A percentile compares a stretch with the other conserved stretches of the same genome.
Evolutionary conservation across 2,329 filamentous ascomycete species (phyloP).

Genomic region (Calonectria ilicicola): DNA sequence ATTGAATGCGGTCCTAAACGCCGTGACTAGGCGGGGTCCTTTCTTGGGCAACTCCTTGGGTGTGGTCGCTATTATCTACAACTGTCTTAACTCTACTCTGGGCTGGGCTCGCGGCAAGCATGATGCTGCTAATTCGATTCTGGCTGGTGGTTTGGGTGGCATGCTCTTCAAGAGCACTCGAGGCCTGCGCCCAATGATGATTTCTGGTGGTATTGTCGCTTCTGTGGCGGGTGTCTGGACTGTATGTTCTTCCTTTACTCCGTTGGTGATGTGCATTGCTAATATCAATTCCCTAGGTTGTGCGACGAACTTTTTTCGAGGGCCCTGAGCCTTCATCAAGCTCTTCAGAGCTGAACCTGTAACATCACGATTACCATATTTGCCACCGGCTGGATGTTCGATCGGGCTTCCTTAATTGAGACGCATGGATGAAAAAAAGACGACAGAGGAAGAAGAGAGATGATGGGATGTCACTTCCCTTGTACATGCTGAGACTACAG

Average conservation of each 20-base stretch:
- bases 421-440: conserved; percentile 25
- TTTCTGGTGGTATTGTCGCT: conserved; percentile 91
- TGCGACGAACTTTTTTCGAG: conserved; percentile 57
- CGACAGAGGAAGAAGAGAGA: conserved; percentile 25
- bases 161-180: conserved; percentile 97
- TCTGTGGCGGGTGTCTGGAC: conserved; percentile 89
- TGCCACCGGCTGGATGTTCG: conserved; percentile 28
- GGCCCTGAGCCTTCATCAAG: conserved; percentile 49
- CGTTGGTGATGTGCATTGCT: not conserved
- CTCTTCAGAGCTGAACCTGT: conserved; percentile 45
- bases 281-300: conserved; percentile 43
- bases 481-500: conserved; percentile 48
- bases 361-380: conserved; percentile 39
- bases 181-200: conserved; percentile 91
- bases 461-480: conserved; percentile 33
- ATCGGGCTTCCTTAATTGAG: conserved; percentile 36
- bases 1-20: conserved; percentile 94
- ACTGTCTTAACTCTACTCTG: conserved; percentile 88
- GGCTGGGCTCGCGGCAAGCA: conserved; percentile 86
- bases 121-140: conserved; percentile 89
- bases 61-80: conserved; percentile 96
- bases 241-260: conserved; percentile 67
- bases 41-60: conserved; percentile 97
- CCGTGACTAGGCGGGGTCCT: conserved; percentile 90
- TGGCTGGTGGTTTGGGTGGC: conserved; percentile 87